A percentile compares a stretch with the other conserved stretches of the same genome.
These are phyloP conservation scores for Wickerhamomyces strasburgensis DNA, from an alignment of 805 yeast species.

Conservation along the genomic window DNA sequence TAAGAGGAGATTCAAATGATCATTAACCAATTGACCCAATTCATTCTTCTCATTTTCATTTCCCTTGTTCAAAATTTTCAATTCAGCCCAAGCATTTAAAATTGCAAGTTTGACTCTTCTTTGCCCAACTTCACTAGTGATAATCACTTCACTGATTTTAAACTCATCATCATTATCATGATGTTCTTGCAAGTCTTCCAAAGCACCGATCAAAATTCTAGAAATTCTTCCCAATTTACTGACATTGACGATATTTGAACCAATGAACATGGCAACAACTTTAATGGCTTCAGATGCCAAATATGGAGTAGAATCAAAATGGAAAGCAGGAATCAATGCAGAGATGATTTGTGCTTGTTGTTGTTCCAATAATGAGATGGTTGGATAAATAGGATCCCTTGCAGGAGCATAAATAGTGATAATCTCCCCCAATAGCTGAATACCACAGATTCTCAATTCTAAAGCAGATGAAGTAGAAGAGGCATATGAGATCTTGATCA, in stretches of 20 bases:
- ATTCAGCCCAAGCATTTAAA: constrained; percentile 69
- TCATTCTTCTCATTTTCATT: constrained; percentile 27
- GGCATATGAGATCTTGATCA: constrained; percentile 72
- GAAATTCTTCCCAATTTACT: constrained; percentile 50
- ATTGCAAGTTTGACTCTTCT: constrained; percentile 52
- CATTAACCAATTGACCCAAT: constrained; percentile 44
- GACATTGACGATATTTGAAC: constrained; percentile 50
- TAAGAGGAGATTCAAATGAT: constrained; percentile 54
- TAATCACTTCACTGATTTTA: constrained; percentile 52
- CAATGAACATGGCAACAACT: constrained; percentile 71
- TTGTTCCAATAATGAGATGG: constrained; percentile 72
- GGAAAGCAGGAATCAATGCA: constrained; percentile 84
- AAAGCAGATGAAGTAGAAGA: constrained; percentile 72
- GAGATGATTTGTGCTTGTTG: constrained; percentile 93
- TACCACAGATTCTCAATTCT: constrained; percentile 57
- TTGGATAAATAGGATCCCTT: constrained; percentile 68
- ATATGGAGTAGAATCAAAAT: constrained; percentile 62
- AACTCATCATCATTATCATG: constrained; percentile 26
- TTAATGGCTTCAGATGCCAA: constrained; percentile 74
- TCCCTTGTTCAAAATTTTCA: constrained; percentile 33
- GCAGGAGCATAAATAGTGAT: constrained; percentile 55
- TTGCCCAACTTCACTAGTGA: constrained; percentile 37
- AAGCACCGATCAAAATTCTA: constrained; percentile 57
- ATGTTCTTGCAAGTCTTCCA: constrained; percentile 46
- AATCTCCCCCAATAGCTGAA: constrained; percentile 59